Evolutionary conservation across 2,329 filamentous ascomycete species (phyloP), one percentile per base, ranked within the genome.

Genomic region (Penicillium vulpinum): DNA sequence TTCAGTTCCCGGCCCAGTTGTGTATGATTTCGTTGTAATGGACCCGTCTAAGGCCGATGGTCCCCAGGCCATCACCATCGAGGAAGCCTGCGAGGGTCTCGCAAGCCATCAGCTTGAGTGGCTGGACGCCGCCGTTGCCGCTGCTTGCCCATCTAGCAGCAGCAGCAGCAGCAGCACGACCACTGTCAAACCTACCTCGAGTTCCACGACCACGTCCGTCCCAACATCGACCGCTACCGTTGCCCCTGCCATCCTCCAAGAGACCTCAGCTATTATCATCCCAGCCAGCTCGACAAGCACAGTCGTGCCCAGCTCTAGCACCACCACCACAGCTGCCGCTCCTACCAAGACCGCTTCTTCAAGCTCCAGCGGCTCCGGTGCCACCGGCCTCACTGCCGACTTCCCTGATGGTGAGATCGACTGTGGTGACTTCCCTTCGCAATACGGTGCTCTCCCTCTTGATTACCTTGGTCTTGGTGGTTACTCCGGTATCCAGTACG

Each of bases 401-500:
- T 97, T 97, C 81, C 89, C 89, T 13, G 88, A 88, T 73, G 90
- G 90, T 58, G 75, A 85, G 65, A 68, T 95, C 53, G 76, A 82
- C 62, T 97, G 94, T 78, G 76, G 74, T 60, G 70, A 80, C 2
- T 96, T 97, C 79, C 92, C 92, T 16, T 86, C 85, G 3, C 80
- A 85, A 0, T 97, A 95, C 69, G 94, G 94, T 65, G 89, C 92
- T 1, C 70, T 96, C 44, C 52, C 85, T 47, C 78, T 94, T 29
- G 71, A 82, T 54, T 93, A 88, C 81, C 81, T 92, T 26, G 81
- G 82, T 18, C 78, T 91, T 8, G 83, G 80, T 59, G 92, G 91
- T 62, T 99, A 87, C 88, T 86, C 85, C 63, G 91, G 92, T 70
- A 81, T 97, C 59, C 92, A 96, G 76, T 80, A 81, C 53, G 78